Evolutionary conservation across 352 stramenopile species (phyloP), one percentile per base, ranked within the genome.

Genomic region (Phytophthora pluvialis): DNA sequence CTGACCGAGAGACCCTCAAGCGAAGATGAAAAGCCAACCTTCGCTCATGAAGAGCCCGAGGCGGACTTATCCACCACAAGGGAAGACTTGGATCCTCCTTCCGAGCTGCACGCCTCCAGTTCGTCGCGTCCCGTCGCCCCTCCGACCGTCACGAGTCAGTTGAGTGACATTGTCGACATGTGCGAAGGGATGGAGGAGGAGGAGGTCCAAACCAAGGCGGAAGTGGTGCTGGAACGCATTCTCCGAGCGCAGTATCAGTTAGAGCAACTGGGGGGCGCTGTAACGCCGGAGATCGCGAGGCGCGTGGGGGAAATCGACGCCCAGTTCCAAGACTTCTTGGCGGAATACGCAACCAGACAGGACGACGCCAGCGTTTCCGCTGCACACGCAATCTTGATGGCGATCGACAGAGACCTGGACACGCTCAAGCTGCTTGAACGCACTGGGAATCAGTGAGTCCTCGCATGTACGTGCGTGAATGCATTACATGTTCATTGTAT

Each of bases 151-250:
- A 67, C 53, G 11, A 67, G 60, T 31, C 60, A 67, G 21, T 39
- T 67, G 18, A 67, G 50, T 15, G 60, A 62, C n/a, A 56, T 61
- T 7, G 51, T 68, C 33, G 60, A 68, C 28, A 33, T 68, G 33
- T 62, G 51, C 10, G 42, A 45, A 32, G 60, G 12, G 16, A 68
- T 68, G 51, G 21, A 56, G 45, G 43, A 68, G 3, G 43, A 43
- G 7, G 60, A 68, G 12, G 36, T 68, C 9, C 42, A 48, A 47
- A 33, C 26, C 3, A 29, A 51, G 13, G 26, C 48, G 3, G 60
- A 68, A 51, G 44, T 33, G 4, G 44, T 68, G 26, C 29, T 68
- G 11, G 60, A 68, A 31, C 51, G 51, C 9, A 57, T 68, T 32
- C 51, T 68, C n/a, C 26, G 60, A 47, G 43, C 36, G 3, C 60